Evolutionary conservation across 2,329 filamentous ascomycete species (phyloP), one percentile per base, ranked within the genome.

Genomic region (Alternaria brassicae): DNA sequence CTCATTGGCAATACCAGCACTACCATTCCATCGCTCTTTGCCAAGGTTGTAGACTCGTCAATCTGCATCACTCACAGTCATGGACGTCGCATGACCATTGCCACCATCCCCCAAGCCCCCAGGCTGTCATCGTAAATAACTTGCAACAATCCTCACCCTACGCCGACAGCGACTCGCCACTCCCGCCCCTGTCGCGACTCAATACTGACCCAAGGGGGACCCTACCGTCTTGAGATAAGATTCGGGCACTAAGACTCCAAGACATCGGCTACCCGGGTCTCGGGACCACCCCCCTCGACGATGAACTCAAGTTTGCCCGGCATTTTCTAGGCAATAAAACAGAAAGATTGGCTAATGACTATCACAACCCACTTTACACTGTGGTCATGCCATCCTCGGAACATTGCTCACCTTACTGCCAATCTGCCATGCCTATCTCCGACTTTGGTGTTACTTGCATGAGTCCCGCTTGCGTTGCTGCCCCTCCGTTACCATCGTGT

Each of bases 311-410:
- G 56, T 48, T 32, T 54, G 39, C 56, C 51, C 45, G 44, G 42
- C 41, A 10, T 28, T 17, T 54, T 28, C 42, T 58, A 40, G 42
- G 36, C 51, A 58, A 48, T 55, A 42, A 49, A 49, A 32, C 37
- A 17, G 25, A 39, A 42, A 58, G 37, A 49, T 42, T 41, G 25
- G 17, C 25, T 32, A 28, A 32, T 52, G 19, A 36, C 36, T 30
- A 9, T 10, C 30, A 48, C 28, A 48, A 48, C 19, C 44, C 44
- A 36, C 32, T 19, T 48, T 48, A 25, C 44, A 23, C 23, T 48
- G 9, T 10, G 28, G 44, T 48, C 44, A n/a, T 36, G 13, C 30
- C 44, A 48, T 23, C 13, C 44, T 48, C 44, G n/a, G 44, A 48
- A 48, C 49, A 42, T 36, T 27, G 49, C 49, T n/a, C 37, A 41